Evolutionary conservation across 331 rosid species (phyloP), one percentile per base, ranked within the genome.

Genomic region (Ulmus americana): DNA sequence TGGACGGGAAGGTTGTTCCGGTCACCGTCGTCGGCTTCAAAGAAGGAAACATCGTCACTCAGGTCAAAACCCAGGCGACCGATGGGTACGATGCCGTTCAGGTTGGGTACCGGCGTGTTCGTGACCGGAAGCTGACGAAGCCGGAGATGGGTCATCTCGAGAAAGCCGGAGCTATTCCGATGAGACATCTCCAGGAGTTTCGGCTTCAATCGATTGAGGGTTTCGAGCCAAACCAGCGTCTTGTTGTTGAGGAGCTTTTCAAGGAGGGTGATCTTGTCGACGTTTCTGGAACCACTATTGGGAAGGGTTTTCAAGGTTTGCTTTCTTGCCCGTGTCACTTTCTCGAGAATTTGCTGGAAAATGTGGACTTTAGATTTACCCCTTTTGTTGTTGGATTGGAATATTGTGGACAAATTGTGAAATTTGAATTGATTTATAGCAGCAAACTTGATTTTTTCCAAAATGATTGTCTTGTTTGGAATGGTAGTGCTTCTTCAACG

Each of bases 101-200:
- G 74, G 74, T 91, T 5, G 97, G 97, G 0, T 91, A 91, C 76
- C 77, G 81, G 11, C 85, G 97, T 51, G 73, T 88, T 22, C 74
- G 97, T 48, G 96, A 88, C 77, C 79, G 90, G 1, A 91, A 91
- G 63, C 68, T 91, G 12, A 91, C 90, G 1, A 88, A 88, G 58
- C 96, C 97, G 3, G 95, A 91, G 71, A 11, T 88, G 72, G 97
- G 97, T 48, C 97, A 91, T 62, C 80, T 91, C 10, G 13, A 88
- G 54, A 91, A 91, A 76, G 87, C 67, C 8, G 96, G 89, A 0
- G 83, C 94, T 10, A 86, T 91, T 59, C 96, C 97, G 3, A 63
- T 91, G 80, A 88, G 96, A 14, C 97, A 92, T 65, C 88, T 92
- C 71, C 97, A 92, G 85, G 96, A 92, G 84, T 92, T 92, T 46